Evolutionary conservation across 148 eudicot species (phyloP), one percentile per base, ranked within the genome.

Genomic region (Arctostaphylos glauca): DNA sequence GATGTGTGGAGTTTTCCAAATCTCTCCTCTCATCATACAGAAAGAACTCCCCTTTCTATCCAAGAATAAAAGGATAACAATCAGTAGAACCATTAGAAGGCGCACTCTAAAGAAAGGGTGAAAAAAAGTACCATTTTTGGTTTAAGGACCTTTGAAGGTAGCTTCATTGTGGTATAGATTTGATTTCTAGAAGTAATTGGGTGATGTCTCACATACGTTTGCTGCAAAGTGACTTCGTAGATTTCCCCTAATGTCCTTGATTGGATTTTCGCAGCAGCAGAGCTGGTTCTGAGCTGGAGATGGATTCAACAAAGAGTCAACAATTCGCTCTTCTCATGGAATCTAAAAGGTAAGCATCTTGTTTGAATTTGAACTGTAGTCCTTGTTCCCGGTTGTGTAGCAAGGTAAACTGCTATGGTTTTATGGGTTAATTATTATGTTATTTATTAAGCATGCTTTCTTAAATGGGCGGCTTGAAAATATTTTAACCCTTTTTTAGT

Each of bases 271-370:
- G 64, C 85, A 83, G 85, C 74, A 86, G 85, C 43, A 80, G 58
- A 15, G 41, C 53, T 50, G 60, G 49, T n/a, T 15, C 25, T 54
- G 80, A 86, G 41, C 44, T 74, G 71, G 85, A 80, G 75, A 77
- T 60, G 23, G 77, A 71, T 48, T 79, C 88, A 67, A 74, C 60
- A 2, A 80, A 19, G 62, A 74, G 83, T 46, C 76, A 60, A 70
- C 83, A 74, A 38, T 43, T 62, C 14, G 77, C 67, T 79, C 83
- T 83, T 41, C 83, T 83, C 64, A 47, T 8, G 41, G 85, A 83
- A 66, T 62, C 88, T 72, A 80, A 46, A 56, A 78, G 71, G 81
- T 59, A 66, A 48, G 70, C 70, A 59, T 21, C 64, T 7, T 55
- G 12, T 55, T 53, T 38, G 59, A 16, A 38, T 59, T 38, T 55